Evolutionary conservation across 768 basidiomycete genomes (phyloP).

Genomic region (Cantharellus anzutake): DNA sequence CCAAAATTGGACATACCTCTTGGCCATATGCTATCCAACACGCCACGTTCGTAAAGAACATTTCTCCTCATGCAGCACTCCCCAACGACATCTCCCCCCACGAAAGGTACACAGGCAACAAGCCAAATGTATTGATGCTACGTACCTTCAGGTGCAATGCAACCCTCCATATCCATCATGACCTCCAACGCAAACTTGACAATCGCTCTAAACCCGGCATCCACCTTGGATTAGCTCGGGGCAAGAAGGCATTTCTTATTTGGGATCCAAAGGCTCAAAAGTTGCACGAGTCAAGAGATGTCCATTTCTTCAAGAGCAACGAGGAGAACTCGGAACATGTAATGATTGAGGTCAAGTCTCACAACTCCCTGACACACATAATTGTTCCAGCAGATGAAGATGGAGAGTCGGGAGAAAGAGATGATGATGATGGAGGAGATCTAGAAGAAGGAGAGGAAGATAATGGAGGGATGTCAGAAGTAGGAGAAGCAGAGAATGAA

Average conservation of each 20-base stretch:
- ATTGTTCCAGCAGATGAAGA: too few species aligned
- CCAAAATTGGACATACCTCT: too few species aligned
- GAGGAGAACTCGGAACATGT: too few species aligned
- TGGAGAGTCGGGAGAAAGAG: too few species aligned
- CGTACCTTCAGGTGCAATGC: slow-evolving; percentile 22
- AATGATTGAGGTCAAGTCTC: too few species aligned
- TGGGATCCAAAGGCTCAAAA: slow-evolving; percentile 12
- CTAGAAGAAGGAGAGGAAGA: too few species aligned
- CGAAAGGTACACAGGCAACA: slow-evolving; percentile 2
- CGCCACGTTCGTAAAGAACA: background rate
- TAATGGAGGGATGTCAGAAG: too few species aligned
- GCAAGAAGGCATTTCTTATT: slow-evolving; percentile 19
- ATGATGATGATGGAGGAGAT: too few species aligned
- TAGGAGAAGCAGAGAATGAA: too few species aligned
- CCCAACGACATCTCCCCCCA: slow-evolving; percentile 4
- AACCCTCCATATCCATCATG: slow-evolving; percentile 21
- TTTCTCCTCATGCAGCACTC: background rate
- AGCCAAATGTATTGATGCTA: slow-evolving; percentile 15
- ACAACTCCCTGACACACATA: too few species aligned
- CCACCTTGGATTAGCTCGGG: slow-evolving; percentile 20
- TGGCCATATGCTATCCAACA: background rate
- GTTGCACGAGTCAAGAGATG: background rate
- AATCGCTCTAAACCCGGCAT: slow-evolving; percentile 17
- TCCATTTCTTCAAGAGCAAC: too few species aligned
- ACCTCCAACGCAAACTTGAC: slow-evolving; percentile 10